Base-by-base conservation (phyloP, 495 filamentous ascomycete species). In the Choiromyces venosus region DNA sequence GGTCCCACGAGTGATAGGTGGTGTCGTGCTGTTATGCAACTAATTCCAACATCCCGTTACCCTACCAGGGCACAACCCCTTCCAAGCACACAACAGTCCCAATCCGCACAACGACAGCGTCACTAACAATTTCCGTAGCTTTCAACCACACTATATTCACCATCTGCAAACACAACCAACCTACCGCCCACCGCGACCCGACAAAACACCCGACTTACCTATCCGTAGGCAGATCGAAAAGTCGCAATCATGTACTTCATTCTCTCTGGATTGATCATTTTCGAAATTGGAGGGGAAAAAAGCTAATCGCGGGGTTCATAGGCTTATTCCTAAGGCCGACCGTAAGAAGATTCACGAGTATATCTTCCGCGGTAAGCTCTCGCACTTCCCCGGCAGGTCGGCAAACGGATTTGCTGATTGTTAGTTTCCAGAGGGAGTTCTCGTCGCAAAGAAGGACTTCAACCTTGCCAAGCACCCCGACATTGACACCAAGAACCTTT, bases 271-370 rank as follows among this genome's bases (percentile, higher is more conserved):
- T 40, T 66, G 68, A 35, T 64, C 52, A 37, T 40, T 56, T 44
- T 61, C 25, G 12, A 33, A 61, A 61, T 16, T 16, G 35, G 40
- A 16, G 67, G 42, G 37, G 66, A 29, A n/a, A 65, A 67, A 64
- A 72, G 70, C 74, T 77, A 69, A 77, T 67, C n/a, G 36, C 66
- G 36, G 36, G 35, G 21, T 64, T 67, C 65, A 44, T 80, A 93
- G 89, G 94, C 91, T 99, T 88, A 99, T 99, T 87, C 95, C 95
- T 83, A 98, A 98, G 89, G 90, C 91, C 84, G 95, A 99, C 87
- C 93, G 95, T 87, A 98, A 98, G 91, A 94, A 95, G 90, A 97
- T 99, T 88, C 96, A 99, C 87, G 93, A 98, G 91, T 97, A 98
- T 90, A 93, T 99, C 90, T 98, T 99, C 91, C 92, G 94, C 82